phyloP scores from a whole-genome alignment of 2,329 filamentous ascomycete species.

The Colletotrichum lentis region DNA sequence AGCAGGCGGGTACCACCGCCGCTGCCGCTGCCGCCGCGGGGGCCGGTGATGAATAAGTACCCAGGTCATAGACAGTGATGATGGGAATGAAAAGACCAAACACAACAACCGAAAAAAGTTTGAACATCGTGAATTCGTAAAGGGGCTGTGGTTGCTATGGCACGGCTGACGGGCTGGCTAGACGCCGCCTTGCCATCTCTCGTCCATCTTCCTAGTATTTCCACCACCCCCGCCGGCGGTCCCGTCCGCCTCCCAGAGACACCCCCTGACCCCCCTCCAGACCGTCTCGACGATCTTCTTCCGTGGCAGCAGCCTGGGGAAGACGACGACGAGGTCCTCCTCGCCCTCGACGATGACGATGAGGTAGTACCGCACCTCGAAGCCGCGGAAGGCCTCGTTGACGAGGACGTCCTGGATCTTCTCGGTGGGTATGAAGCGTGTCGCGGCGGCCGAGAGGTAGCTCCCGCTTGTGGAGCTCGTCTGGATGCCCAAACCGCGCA shows the following conservation, averaged over 20 bases:
- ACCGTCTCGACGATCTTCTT: conserved; percentile 82
- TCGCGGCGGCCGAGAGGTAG: conserved; percentile 63
- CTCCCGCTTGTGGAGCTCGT: conserved; percentile 76
- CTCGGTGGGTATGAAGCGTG: conserved; percentile 82
- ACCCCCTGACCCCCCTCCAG: conserved; percentile 85
- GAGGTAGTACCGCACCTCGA: conserved; percentile 89
- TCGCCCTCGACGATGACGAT: conserved; percentile 91
- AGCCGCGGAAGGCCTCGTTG: conserved; percentile 92
- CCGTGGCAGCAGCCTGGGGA: conserved; percentile 80
- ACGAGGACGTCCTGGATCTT: conserved; percentile 93
- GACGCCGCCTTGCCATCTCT: conserved; percentile 41
- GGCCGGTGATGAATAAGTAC: conserved; percentile 18
- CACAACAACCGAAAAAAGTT: conserved; percentile 9
- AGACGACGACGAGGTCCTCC: conserved; percentile 90
- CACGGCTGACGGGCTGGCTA: background rate
- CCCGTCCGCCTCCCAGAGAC: conserved; percentile 73
- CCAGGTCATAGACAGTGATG: background rate
- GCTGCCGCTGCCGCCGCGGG: conserved; percentile 6
- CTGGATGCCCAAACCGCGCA: conserved; percentile 90
- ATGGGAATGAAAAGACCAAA: background rate
- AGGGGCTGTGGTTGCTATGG: background rate
- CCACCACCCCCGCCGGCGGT: background rate
- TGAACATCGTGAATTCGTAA: conserved; percentile 30
- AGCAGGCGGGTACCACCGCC: conserved; percentile 3
- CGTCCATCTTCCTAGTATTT: conserved; percentile 40